phyloP scores from a whole-genome alignment of 176 grass and related monocot species.

The Bonia amplexicaulis region DNA sequence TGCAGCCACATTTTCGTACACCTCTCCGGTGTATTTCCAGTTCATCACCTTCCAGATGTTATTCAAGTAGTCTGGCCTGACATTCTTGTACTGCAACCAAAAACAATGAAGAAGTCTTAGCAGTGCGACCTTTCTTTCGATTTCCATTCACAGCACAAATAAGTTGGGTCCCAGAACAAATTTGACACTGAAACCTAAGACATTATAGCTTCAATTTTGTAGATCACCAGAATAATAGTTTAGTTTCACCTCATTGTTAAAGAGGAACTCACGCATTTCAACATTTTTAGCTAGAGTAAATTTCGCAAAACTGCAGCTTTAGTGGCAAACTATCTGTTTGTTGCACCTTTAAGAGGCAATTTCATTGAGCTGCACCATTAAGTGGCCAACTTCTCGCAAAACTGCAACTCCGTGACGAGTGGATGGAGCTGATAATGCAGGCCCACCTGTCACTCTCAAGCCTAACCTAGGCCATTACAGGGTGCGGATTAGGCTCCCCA shows the following conservation, averaged over 20 bases:
- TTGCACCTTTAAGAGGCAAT: too few species aligned
- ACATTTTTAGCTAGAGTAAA: not conserved
- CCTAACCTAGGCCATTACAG: too few species aligned
- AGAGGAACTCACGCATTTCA: not conserved
- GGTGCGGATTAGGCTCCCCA: too few species aligned
- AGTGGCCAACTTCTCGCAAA: too few species aligned
- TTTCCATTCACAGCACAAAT: not conserved
- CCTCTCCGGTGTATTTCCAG: conserved; percentile 88
- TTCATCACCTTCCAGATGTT: conserved; percentile 98
- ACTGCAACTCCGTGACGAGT: too few species aligned
- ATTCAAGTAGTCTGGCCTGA: conserved; percentile 82
- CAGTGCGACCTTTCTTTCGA: not conserved
- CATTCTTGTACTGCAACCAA: conserved; percentile 89
- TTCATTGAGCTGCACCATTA: too few species aligned
- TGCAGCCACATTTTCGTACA: conserved; percentile 52
- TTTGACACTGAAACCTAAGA: not conserved
- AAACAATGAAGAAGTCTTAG: not conserved
- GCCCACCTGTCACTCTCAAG: too few species aligned
- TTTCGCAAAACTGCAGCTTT: too few species aligned
- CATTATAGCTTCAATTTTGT: not conserved
- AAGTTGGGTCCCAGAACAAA: not conserved
- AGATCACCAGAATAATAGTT: not conserved
- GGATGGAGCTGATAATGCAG: too few species aligned
- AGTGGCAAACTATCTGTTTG: too few species aligned
- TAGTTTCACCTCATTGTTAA: not conserved